Percentiles rank a stretch among this genome's conserved stretches.
Conservation (phyloP, 2,329 filamentous ascomycete species). For the Fusarium compactum region DNA sequence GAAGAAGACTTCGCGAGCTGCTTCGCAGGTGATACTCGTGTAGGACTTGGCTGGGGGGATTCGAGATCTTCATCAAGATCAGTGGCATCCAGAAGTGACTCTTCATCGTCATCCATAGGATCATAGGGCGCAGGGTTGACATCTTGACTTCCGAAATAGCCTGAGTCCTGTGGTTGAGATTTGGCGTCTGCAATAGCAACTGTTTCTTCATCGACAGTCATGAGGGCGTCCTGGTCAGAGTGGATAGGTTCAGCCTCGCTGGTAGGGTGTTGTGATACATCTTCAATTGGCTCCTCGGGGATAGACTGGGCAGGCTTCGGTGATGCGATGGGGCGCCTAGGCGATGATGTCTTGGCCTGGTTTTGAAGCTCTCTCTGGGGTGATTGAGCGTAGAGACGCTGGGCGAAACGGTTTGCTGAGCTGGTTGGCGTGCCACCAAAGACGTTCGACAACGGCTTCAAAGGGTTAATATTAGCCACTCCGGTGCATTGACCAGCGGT, state of each 20-base stretch:
- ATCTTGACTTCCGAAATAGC: slow-evolving; percentile 76
- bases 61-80: slow-evolving; percentile 29
- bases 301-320: slow-evolving; percentile 45
- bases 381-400: slow-evolving; percentile 62
- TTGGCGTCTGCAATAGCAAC: slow-evolving; percentile 5
- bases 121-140: slow-evolving; percentile 46
- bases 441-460: slow-evolving; percentile 70
- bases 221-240: slow-evolving; percentile 26
- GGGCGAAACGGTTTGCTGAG: slow-evolving; percentile 66
- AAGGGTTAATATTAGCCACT: slow-evolving; percentile 43
- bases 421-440: slow-evolving; percentile 68
- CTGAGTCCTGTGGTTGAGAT: slow-evolving; percentile 65
- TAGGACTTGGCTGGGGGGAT: slow-evolving; percentile 41
- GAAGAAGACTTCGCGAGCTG: slow-evolving; percentile 40
- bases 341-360: slow-evolving; percentile 51
- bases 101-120: slow-evolving; percentile 35
- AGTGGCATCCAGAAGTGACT: slow-evolving; percentile 36
- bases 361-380: slow-evolving; percentile 60
- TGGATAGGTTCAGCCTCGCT: slow-evolving; percentile 13
- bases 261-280: slow-evolving; percentile 11
- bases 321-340: slow-evolving; percentile 50
- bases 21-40: slow-evolving; percentile 30
- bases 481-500: slow-evolving; percentile 14
- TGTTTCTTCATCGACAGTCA: slow-evolving; percentile 8
- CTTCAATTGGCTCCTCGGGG: slow-evolving; percentile 9